Conservation (phyloP, 345 rosid genomes). For the Luvunga scandens region DNA sequence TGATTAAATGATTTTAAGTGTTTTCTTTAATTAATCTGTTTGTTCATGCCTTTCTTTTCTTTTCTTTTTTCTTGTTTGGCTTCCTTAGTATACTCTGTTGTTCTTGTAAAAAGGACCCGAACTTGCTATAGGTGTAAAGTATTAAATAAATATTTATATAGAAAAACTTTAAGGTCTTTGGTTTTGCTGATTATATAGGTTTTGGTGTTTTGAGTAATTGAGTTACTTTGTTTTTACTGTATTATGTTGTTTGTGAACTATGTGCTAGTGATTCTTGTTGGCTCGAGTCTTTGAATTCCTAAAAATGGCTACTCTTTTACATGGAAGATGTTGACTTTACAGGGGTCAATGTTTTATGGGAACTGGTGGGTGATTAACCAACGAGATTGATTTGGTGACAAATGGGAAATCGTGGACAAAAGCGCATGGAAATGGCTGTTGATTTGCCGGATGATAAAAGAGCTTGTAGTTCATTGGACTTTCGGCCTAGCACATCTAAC, state of each 20-base stretch:
- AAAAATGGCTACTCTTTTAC: background rate
- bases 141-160: background rate
- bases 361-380: background rate
- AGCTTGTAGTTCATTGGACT: conserved; percentile 82
- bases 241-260: background rate
- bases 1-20: background rate
- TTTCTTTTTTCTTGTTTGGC: too few relatives aligned
- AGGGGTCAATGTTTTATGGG: conserved; percentile 1
- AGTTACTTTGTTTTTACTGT: conserved; percentile 2
- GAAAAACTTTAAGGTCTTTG: background rate
- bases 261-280: background rate
- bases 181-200: background rate
- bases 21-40: background rate
- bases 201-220: background rate
- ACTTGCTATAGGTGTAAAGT: background rate
- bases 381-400: background rate
- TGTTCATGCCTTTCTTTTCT: background rate
- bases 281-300: background rate
- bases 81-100: background rate
- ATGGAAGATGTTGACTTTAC: background rate
- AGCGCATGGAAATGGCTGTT: conserved; percentile 66
- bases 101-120: background rate
- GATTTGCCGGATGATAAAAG: conserved; percentile 94
- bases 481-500: conserved; percentile 67
- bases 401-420: conserved; percentile 93